Base-by-base conservation (phyloP, 2,329 filamentous ascomycete species). In the Exophiala dermatitidis region DNA sequence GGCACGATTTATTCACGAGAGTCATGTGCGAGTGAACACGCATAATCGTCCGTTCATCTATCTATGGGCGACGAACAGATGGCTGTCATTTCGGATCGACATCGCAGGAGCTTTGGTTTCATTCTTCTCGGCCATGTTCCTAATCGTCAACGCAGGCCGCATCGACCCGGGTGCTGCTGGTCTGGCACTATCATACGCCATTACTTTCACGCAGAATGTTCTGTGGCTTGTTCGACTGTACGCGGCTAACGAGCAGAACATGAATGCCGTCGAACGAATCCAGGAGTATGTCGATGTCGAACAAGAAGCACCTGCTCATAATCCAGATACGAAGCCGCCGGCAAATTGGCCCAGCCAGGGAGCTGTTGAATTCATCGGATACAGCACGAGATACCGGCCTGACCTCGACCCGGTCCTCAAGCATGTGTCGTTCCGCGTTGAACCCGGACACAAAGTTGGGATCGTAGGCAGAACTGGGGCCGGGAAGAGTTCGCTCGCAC, bases 201-300 rank as follows among this genome's bases (percentile, higher is more conserved):
- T 98, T 62, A 91, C 88, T 1, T 98, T 98, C 65, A 95, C 90
- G 0, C 93, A 98, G 69, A 97, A 95, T 61, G 86, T 98, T 4
- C 74, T 98, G 12, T 98, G 93, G 93, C 83, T 97, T 51, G 90
- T 98, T 31, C 85, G 93, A 44, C 78, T 96, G 9, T 98, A 98
- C 68, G 86, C 90, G 0, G 83, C 88, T 66, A 96, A 97, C 65
- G 93, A 98, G 72, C 93, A 98, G 71, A 97, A 96, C 72, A 97
- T 98, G 93, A 98, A 98, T 72, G 91, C 91, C 2, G 90, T 97
- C 46, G 93, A 98, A 72, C 88, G 93, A 65, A 85, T 98, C 66
- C 94, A 95, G 74, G 93, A 98, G 68, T 98, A 97, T 66, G 80
- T 97, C 34, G 89, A 97, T 42, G 87, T 98, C 1, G 91, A 97